phyloP scores from a whole-genome alignment of 805 yeast species.

The Zygosaccharomyces kombuchaensis region DNA sequence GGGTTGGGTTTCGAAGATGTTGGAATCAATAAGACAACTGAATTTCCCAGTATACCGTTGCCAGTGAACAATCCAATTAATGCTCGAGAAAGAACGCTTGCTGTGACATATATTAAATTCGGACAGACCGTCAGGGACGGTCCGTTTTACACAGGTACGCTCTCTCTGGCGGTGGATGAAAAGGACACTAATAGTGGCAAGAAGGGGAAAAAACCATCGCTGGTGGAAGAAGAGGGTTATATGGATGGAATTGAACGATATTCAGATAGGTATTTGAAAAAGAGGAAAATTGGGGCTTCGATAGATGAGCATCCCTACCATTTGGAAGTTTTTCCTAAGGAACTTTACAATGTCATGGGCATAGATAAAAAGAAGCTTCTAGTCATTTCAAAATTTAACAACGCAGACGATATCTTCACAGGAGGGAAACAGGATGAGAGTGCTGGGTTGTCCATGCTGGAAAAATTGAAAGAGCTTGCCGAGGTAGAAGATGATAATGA shows the following conservation, averaged over 20 bases:
- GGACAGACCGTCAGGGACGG: constrained; percentile 55
- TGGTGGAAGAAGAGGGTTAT: constrained; percentile 38
- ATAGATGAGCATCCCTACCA: constrained; percentile 76
- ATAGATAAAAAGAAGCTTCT: constrained; percentile 50
- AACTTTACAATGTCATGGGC: constrained; percentile 69
- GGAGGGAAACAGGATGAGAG: constrained; percentile 30
- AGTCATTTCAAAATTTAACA: constrained; percentile 38
- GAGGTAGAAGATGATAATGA: constrained; percentile 44
- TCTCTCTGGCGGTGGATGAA: constrained; percentile 32
- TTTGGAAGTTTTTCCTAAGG: constrained; percentile 68
- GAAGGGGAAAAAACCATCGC: constrained; percentile 23
- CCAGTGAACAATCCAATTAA: constrained; percentile 64
- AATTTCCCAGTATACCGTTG: constrained; percentile 41
- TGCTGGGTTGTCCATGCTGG: constrained; percentile 39
- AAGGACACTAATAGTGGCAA: constrained; percentile 13
- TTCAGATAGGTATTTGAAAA: constrained; percentile 72
- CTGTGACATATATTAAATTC: constrained; percentile 54
- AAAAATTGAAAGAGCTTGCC: constrained; percentile 46
- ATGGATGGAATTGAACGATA: constrained; percentile 76
- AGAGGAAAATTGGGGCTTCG: constrained; percentile 64
- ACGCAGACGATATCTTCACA: constrained; percentile 26
- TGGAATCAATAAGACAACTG: constrained; percentile 38
- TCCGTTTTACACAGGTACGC: constrained; percentile 60
- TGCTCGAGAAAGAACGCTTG: constrained; percentile 46
- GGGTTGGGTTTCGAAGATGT: constrained; percentile 68